Base-by-base conservation (phyloP, 306 rosid species). In the Quercus variabilis region DNA sequence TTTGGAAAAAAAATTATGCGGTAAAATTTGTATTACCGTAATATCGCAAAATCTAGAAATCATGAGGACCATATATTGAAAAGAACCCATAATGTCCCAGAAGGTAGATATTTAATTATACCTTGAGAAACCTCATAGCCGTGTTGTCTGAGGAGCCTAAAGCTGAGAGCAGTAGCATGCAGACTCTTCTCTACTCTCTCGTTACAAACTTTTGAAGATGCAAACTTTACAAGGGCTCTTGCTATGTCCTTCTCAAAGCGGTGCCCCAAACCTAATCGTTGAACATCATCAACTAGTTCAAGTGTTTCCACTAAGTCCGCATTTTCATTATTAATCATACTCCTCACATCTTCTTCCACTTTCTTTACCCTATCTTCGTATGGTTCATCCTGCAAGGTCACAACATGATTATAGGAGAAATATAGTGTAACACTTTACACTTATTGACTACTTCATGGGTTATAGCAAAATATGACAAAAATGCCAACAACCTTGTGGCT, bases 111-210 rank as follows among this genome's bases (percentile, higher is more conserved):
- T 49, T 8, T 46, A 49, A 49, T 3, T 23, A 17, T 76, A 88
- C 94, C 91, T 83, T 82, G 41, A 1, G 87, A 54, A 76, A 83
- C 74, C 46, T 75, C 77, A 63, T 41, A 72, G 14, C 85, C 88
- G 74, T 83, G 74, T 51, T 88, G 85, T 88, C 92, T 55, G 10
- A 90, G 88, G 21, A 90, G 86, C 59, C 87, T 83, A 56, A 89
- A 89, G 75, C 82, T 77, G 31, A 85, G 62, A 35, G 89, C 84
- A 69, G 79, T 58, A 25, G 86, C 71, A 46, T 81, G 85, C 8
- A 90, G 79, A 60, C 38, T 55, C 75, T 1, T 59, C 6, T 41
- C 7, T 55, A 2, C 2, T 30, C 19, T 26, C 17, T 23, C 21
- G 2, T 0, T n/a, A 74, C 13, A 60, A 25, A 4, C 54, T 69